Evolutionary conservation across 2,329 filamentous ascomycete species (phyloP), one percentile per base, ranked within the genome.

Genomic region (Paecilomyces fulvus): DNA sequence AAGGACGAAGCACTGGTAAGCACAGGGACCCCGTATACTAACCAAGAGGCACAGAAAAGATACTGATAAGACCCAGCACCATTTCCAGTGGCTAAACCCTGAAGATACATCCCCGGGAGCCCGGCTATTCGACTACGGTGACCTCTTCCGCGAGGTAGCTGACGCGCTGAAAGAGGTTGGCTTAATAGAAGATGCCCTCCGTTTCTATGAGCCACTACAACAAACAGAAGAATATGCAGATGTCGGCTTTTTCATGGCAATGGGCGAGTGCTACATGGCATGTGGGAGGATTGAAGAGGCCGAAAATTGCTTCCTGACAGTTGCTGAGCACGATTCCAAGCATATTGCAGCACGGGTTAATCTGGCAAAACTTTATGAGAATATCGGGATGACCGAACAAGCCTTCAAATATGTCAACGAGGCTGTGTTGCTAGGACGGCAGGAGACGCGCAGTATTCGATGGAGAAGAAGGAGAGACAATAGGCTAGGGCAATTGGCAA

Each of bases 331-430:
- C 58, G 88, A 95, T 60, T 77, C 85, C 49, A 78, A 83, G 46
- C 85, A 87, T 57, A 84, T 92, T 51, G 86, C 91, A 59, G 89
- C 90, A 43, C 86, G 90, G 43, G 84, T 89, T 30, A 84, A 90
- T 64, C 78, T 96, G 9, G 90, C 90, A 11, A 91, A 88, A 64
- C 83, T 96, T 70, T 96, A 95, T 66, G 90, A 95, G 68, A 84
- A 81, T 60, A 81, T 82, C 49, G 85, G 85, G 60, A 83, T 87
- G 73, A 84, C 82, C 21, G 87, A 91, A 64, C 84, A 90, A 65
- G 91, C 91, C 1, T 83, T 91, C 57, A 85, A 88, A 58, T 82
- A 91, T 53, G 84, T 89, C 52, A 87, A 87, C 31, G 87, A 95
- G 68, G 85, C 89, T 8, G 81, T 92, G 63, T 79, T 83, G 30